Conservation (phyloP, 208 protist genomes). For the Trichomonas tenax region DNA sequence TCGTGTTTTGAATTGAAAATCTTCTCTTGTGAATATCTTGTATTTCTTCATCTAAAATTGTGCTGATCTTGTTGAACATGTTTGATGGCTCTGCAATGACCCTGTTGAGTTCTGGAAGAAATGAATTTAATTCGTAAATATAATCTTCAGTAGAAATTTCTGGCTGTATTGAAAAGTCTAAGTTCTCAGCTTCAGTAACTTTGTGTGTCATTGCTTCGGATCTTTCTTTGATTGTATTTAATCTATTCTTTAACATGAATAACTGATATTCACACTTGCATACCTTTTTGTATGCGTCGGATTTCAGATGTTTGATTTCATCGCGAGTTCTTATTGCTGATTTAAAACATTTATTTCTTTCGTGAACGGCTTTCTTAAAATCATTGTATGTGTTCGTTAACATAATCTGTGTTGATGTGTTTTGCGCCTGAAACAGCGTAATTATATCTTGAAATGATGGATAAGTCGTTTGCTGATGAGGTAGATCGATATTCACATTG, state of each 20-base stretch:
- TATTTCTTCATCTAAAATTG: not conserved
- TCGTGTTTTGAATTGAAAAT: not conserved
- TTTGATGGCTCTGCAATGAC: not conserved
- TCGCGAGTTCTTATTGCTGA: not conserved
- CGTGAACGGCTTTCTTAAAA: not conserved
- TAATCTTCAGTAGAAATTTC: not conserved
- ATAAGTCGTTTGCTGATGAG: not conserved
- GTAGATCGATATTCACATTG: not conserved
- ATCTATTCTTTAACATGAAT: not conserved
- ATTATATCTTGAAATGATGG: not conserved
- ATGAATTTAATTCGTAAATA: not conserved
- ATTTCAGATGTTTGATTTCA: not conserved
- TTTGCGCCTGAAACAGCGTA: not conserved
- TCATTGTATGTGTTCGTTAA: not conserved
- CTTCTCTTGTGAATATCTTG: not conserved
- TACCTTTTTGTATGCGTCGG: not conserved
- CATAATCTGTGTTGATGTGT: not conserved
- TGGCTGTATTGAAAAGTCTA: not conserved
- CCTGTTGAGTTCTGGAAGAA: not conserved
- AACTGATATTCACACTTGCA: not conserved
- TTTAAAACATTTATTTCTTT: not conserved
- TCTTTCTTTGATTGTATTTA: not conserved
- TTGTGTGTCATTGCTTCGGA: not conserved
- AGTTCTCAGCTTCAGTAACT: not conserved
- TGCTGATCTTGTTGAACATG: not conserved